Conservation (phyloP, 768 basidiomycete genomes). For the Panus rudis region DNA sequence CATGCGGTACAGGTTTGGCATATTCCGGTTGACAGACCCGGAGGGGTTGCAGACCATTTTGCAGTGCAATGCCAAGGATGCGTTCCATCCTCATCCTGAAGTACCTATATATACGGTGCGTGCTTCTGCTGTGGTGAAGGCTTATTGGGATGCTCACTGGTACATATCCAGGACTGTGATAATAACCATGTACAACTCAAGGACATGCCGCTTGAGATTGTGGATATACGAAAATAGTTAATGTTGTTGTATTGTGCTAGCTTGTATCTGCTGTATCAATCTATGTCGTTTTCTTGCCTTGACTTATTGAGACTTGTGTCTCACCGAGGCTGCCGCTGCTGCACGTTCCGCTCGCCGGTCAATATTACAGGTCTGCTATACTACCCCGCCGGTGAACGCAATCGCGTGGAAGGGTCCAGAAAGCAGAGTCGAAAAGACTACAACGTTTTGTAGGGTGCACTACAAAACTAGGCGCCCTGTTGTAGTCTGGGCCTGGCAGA, state of each 20-base stretch:
- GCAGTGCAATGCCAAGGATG: slow-evolving; percentile 59
- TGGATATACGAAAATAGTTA: slow-evolving; percentile 57
- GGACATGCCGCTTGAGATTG: slow-evolving; percentile 68
- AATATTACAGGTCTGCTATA: no score
- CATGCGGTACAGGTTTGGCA: slow-evolving; percentile 54
- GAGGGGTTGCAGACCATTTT: slow-evolving; percentile 71
- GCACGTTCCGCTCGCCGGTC: no score
- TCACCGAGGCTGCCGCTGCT: no score
- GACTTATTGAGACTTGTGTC: no score
- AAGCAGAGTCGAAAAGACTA: no score
- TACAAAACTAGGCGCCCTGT: no score
- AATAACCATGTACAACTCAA: slow-evolving; percentile 80
- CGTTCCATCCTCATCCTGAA: slow-evolving; percentile 85
- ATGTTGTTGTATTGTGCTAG: background rate
- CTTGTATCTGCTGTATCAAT: background rate
- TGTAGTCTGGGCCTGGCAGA: no score
- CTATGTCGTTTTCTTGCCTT: background rate
- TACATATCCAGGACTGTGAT: slow-evolving; percentile 59
- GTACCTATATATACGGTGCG: slow-evolving; percentile 80
- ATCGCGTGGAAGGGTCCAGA: no score
- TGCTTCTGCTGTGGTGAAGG: slow-evolving; percentile 8
- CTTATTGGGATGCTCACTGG: background rate
- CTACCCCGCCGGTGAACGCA: no score
- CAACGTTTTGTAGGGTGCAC: no score
- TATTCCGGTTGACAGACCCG: slow-evolving; percentile 86